Conservation (phyloP, 73 alveolate genomes). For the Paramecium octaurelia region DNA sequence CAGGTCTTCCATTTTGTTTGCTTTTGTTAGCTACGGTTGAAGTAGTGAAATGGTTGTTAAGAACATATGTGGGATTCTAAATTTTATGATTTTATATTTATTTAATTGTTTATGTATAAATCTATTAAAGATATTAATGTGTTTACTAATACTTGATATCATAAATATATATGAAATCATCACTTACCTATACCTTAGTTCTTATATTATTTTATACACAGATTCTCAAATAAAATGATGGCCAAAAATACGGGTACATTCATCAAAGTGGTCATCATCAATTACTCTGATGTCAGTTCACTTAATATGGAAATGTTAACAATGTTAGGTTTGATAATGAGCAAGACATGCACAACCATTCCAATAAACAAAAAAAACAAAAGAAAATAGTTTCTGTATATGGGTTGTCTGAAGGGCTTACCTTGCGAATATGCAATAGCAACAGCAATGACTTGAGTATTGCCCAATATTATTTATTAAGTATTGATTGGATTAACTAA, state of each 20-base stretch:
- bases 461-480: not conserved
- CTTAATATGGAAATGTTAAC: not conserved
- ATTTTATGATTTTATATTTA: not conserved
- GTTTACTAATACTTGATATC: too few relatives aligned
- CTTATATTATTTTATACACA: not conserved
- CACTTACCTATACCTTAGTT: not conserved
- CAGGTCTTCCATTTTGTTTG: slow-evolving; percentile 36
- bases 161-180: not conserved
- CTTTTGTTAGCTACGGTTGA: not conserved
- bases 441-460: not conserved
- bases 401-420: not conserved
- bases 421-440: slow-evolving; percentile 18
- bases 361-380: not conserved
- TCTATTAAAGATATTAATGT: not conserved
- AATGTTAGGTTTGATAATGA: not conserved
- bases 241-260: not conserved
- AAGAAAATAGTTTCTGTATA: not conserved
- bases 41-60: not conserved
- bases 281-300: not conserved
- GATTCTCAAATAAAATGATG: not conserved
- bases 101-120: not conserved
- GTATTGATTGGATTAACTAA: not conserved
- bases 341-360: not conserved
- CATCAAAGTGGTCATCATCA: not conserved
- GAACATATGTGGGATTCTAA: not conserved